Evolutionary conservation across 495 filamentous ascomycete species (phyloP).

Genomic region (Pseudomonodictys pantanalensis): DNA sequence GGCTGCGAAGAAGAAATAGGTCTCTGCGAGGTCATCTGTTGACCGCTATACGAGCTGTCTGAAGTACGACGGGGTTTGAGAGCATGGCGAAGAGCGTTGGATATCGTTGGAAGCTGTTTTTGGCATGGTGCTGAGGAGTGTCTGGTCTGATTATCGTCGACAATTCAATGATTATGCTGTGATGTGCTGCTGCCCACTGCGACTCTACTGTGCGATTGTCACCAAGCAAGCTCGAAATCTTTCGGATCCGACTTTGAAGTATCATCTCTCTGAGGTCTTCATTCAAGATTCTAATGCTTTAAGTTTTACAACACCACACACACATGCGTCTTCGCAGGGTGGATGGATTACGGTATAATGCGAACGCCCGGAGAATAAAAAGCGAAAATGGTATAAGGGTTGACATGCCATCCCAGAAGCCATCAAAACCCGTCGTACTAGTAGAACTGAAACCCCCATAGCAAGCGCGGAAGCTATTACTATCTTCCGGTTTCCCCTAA

Average conservation of each 20-base stretch:
- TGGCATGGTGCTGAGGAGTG: neutral
- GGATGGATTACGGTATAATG: slow-evolving; percentile 30
- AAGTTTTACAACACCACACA: slow-evolving; percentile 20
- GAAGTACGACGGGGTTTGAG: neutral
- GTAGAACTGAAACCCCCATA: slow-evolving; percentile 14
- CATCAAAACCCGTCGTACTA: slow-evolving; percentile 15
- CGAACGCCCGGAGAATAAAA: slow-evolving; percentile 7
- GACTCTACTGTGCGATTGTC: neutral
- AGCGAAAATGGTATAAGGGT: slow-evolving; percentile 25
- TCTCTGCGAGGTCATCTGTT: no score
- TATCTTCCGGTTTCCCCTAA: slow-evolving; percentile 17
- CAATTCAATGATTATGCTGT: neutral
- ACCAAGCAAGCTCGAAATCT: neutral
- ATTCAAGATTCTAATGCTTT: slow-evolving; percentile 27
- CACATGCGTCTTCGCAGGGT: neutral
- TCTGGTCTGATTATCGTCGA: neutral
- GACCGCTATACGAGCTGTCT: no score
- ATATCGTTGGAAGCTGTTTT: no score
- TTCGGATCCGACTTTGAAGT: neutral
- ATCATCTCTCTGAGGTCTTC: slow-evolving; percentile 25
- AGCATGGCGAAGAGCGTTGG: neutral
- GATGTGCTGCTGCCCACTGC: slow-evolving; percentile 4
- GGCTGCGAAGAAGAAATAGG: slow-evolving; percentile 20
- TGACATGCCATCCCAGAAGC: slow-evolving; percentile 11
- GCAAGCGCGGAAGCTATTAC: slow-evolving; percentile 25